Base-by-base conservation (phyloP, 2,329 filamentous ascomycete species). In the Iodosphaeria phyllophila region DNA sequence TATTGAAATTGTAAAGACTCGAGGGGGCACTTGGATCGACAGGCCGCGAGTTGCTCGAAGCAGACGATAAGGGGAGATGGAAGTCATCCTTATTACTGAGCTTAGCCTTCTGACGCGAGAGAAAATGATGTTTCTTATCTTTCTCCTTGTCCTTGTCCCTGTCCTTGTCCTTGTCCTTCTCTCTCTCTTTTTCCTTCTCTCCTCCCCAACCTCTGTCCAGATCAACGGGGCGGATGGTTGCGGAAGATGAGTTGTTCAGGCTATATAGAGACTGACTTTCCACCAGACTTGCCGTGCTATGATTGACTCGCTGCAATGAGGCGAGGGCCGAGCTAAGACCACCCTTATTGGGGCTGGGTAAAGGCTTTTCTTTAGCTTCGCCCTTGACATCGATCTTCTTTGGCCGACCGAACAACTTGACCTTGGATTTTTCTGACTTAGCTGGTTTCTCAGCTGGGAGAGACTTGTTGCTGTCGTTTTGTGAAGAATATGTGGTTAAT, bases 101-200 rank as follows among this genome's bases (percentile, higher is more conserved):
- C 44, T 83, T 84, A 40, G 83, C 65, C 42, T 83, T 84, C 41
- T 80, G 75, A 19, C 78, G 60, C 6, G 75, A 80, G 26, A 86
- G 44, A 35, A 86, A 84, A 40, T 84, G 72, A 37, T 83, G 78
- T 35, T 75, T 77, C 51, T 76, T 77, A 38, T 78, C 72, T 48
- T 77, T 78, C 30, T 77, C 72, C 38, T 73, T 74, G 17, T 26
- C 24, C 7, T 21, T 26, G 9, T 64, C 64, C 32, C 58, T 50
- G 27, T 44, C 58, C 32, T 58, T 57, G 23, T 58, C 54, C 3
- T 42, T 51, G 5, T 53, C 47, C 15, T 50, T 39, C 14, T 56
- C 50, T n/a, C n/a, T n/a, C 32, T 58, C 57, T 23, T 58, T 55
- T 3, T 42, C 51, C 5, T 53, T 47, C 15, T 50, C 39, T 14